Base-by-base conservation (phyloP, 257 asterid species). In the Primulina huaijiensis region DNA sequence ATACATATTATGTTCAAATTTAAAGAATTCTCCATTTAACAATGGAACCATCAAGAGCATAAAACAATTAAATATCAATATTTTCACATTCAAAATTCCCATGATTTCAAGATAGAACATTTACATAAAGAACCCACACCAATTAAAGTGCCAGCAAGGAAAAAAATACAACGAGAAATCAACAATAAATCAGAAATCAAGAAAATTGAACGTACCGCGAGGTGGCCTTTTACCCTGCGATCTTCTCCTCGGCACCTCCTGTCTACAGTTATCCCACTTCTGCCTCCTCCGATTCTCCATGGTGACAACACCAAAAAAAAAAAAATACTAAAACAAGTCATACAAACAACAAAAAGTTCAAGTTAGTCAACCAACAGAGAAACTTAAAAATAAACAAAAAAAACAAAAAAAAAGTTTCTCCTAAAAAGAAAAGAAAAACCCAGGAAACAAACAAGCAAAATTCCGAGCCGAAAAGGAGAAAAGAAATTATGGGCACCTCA, bases 251-350 rank as follows among this genome's bases (percentile, higher is more conserved):
- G 57, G 57, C 21, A 50, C 20, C 21, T 50, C 57, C 56, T 50
- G 20, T 50, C 57, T 16, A 16, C 7, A 3, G 19, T 20, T 62
- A 61, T 74, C 80, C 84, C 77, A 67, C 27, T 67, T 82, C 4
- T 62, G 80, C 78, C 81, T 57, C 76, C 85, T 78, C 66, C 78
- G 76, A 64, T 50, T 68, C 29, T 83, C 83, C 88, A 83, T 83
- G 72, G 67, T 69, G 67, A 30, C 67, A 33, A 1, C 83, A 50
- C 72, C 67, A 5, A 33, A 33, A 16, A 25, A 33, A 33, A 16
- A 25, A 67, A 64, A 61, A 53, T 10, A 29, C 74, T 29, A 53
- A 61, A 60, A 34, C 21, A 21, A 50, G 57, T 1, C 21, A 5
- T 16, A 59, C 31, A 75, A 53, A 62, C 3, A 64, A 60, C 8